Conservation (phyloP, 805 yeast species). For the Starmerella davenportii region DNA sequence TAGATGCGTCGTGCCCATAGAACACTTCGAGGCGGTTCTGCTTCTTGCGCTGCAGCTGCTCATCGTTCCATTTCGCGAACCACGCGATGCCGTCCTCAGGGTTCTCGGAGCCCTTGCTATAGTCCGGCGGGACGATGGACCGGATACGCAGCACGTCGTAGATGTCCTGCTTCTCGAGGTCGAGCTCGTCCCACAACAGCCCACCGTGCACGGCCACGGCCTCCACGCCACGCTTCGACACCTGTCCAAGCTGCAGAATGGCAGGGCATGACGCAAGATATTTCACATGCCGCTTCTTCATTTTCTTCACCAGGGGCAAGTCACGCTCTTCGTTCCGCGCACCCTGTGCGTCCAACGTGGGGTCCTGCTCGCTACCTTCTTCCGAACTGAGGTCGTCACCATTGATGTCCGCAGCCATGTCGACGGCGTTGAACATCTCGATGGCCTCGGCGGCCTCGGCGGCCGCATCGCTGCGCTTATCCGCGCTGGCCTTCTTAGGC, state of each 20-base stretch:
- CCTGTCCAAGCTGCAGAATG: slow-evolving; percentile 42
- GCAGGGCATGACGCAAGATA: slow-evolving; percentile 48
- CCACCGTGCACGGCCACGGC: slow-evolving; percentile 74
- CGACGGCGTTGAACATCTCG: neutral
- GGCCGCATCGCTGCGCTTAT: neutral
- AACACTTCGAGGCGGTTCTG: slow-evolving; percentile 30
- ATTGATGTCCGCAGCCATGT: neutral
- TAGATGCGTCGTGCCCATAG: slow-evolving; percentile 79
- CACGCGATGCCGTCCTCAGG: slow-evolving; percentile 30
- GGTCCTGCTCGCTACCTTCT: no score
- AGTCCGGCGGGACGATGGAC: slow-evolving; percentile 46
- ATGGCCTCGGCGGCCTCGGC: no score
- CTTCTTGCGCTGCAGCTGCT: slow-evolving; percentile 21
- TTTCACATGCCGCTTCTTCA: slow-evolving; percentile 42
- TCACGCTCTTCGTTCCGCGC: slow-evolving; percentile 17
- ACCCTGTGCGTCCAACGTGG: neutral
- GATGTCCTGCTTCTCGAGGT: slow-evolving; percentile 40
- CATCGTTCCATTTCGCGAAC: slow-evolving; percentile 38
- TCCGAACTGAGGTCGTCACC: no score
- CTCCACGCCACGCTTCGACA: slow-evolving; percentile 24
- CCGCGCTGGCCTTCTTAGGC: neutral
- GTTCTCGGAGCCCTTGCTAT: slow-evolving; percentile 37
- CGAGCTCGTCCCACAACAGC: slow-evolving; percentile 40
- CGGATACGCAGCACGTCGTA: slow-evolving; percentile 52
- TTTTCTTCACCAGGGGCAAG: slow-evolving; percentile 32